A percentile compares a stretch with the other conserved stretches of the same genome.
Conservation (phyloP, 2,329 filamentous ascomycete species). For the Amauroascus niger region DNA sequence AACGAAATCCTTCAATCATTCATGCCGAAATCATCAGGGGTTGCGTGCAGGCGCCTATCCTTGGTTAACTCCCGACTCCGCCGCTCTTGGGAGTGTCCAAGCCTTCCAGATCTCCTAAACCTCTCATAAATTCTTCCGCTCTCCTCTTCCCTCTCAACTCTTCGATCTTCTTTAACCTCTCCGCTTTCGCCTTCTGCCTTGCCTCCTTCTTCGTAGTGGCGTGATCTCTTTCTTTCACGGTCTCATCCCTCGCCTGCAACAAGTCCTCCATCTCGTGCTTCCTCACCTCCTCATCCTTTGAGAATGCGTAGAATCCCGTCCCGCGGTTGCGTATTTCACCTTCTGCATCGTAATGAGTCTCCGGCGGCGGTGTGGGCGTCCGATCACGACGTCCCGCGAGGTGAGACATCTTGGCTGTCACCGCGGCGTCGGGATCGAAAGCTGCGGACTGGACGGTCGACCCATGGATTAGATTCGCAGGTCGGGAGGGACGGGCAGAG, state of each 20-base stretch:
- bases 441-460: constrained; percentile 75
- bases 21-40: background rate
- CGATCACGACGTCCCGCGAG: constrained; percentile 69
- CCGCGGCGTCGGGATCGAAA: constrained; percentile 62
- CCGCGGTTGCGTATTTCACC: constrained; percentile 79
- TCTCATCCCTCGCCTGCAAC: constrained; percentile 56
- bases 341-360: constrained; percentile 75
- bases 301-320: constrained; percentile 86
- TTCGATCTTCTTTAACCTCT: constrained; percentile 41
- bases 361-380: constrained; percentile 67
- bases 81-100: constrained; percentile 17
- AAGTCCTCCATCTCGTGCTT: constrained; percentile 68
- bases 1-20: background rate
- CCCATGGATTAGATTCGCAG: constrained; percentile 67
- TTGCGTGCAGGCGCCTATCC: background rate
- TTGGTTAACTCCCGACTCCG: background rate
- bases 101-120: constrained; percentile 35
- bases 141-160: constrained; percentile 54
- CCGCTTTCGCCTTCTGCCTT: constrained; percentile 54
- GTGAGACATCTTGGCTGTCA: constrained; percentile 61
- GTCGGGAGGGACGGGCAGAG: constrained; percentile 42
- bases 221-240: constrained; percentile 52
- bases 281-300: constrained; percentile 57
- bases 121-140: constrained; percentile 63
- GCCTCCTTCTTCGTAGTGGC: constrained; percentile 49